These are phyloP conservation scores for Teratosphaeria viscida DNA, from an alignment of 2,329 filamentous ascomycete genomes.

Conservation along the genomic window DNA sequence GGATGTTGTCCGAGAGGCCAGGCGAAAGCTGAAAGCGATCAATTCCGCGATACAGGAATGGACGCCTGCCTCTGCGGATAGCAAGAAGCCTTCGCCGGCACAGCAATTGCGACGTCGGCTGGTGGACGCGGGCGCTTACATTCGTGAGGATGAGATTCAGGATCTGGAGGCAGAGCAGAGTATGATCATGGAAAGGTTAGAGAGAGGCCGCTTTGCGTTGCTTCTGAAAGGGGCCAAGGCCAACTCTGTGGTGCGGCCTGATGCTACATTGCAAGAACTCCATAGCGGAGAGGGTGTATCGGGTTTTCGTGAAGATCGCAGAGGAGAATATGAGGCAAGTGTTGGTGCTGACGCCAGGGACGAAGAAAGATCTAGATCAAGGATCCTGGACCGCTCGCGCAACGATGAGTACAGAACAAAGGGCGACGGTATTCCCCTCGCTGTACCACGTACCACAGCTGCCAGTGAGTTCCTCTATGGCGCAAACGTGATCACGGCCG, in stretches of 20 bases:
- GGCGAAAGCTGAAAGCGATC: not conserved
- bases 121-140: not conserved
- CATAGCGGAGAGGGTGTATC: not conserved
- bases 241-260: not conserved
- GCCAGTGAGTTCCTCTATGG: slow-evolving; percentile 91
- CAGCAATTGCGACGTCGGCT: not conserved
- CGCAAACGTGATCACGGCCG: slow-evolving; percentile 67
- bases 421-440: slow-evolving; percentile 26
- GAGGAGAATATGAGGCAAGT: not conserved
- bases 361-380: not conserved
- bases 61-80: not conserved
- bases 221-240: not conserved
- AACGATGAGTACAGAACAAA: not conserved
- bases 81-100: not conserved
- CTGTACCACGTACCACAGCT: slow-evolving; percentile 65
- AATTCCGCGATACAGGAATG: not conserved
- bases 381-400: not conserved
- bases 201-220: not conserved
- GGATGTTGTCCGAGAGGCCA: not conserved
- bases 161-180: not conserved
- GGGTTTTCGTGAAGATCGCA: not conserved
- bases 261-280: not conserved
- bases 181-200: not conserved
- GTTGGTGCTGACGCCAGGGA: not conserved
- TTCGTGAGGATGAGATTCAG: not conserved